These are phyloP conservation scores for Neurospora tetraspora DNA, from an alignment of 495 filamentous ascomycete species.

Conservation along the genomic window DNA sequence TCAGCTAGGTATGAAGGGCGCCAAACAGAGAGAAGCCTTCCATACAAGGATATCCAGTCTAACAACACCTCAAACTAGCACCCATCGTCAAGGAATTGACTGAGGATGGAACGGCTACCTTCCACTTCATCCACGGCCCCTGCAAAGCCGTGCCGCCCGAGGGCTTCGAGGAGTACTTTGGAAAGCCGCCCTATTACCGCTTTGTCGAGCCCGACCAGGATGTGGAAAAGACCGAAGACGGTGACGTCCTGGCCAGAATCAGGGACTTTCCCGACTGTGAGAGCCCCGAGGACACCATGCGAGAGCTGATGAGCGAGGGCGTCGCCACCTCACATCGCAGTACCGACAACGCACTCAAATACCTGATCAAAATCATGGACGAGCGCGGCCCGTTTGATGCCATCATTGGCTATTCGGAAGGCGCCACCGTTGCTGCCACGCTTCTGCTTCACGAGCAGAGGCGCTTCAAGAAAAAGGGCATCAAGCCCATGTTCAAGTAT, in stretches of 20 bases:
- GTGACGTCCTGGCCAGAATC: slow-evolving; percentile 39
- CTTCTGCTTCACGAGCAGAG: slow-evolving; percentile 44
- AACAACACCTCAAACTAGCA: slow-evolving; percentile 15
- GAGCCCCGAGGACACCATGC: slow-evolving; percentile 39
- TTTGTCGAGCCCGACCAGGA: slow-evolving; percentile 39
- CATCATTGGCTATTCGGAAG: slow-evolving; percentile 54
- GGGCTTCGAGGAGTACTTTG: slow-evolving; percentile 44
- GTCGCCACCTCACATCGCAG: slow-evolving; percentile 32
- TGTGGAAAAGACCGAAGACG: slow-evolving; percentile 28
- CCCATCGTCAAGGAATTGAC: slow-evolving; percentile 37
- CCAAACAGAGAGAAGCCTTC: neutral
- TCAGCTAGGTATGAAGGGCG: slow-evolving; percentile 30
- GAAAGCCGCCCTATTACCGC: slow-evolving; percentile 38
- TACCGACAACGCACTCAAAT: slow-evolving; percentile 32
- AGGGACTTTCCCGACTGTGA: slow-evolving; percentile 39
- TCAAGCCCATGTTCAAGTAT: slow-evolving; percentile 42
- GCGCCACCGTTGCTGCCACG: slow-evolving; percentile 47
- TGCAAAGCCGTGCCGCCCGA: slow-evolving; percentile 37
- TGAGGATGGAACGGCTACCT: slow-evolving; percentile 32
- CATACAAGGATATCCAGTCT: neutral
- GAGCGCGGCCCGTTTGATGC: slow-evolving; percentile 41
- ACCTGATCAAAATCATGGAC: slow-evolving; percentile 37
- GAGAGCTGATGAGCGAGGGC: slow-evolving; percentile 40
- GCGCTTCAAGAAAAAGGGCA: slow-evolving; percentile 33
- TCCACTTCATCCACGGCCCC: slow-evolving; percentile 38